Base-by-base conservation (phyloP, 192 early-diverging fungal species). In the Coemansia sp. region DNA sequence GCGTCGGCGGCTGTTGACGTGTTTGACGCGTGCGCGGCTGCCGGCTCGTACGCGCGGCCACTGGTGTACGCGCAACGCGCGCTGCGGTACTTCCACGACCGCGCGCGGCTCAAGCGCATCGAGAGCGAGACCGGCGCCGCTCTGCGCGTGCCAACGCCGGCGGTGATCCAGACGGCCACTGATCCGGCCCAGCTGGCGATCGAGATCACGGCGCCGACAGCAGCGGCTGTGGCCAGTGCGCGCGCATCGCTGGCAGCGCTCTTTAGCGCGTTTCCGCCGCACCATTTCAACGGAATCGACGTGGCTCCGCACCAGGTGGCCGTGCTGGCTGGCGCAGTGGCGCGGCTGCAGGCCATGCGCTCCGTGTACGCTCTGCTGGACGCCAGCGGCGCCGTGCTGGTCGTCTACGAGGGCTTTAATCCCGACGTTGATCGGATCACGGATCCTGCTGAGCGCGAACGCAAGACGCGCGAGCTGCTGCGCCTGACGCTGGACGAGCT, bases 221-320 rank as follows among this genome's bases (percentile, higher is more conserved):
- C 80, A 8, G 53, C 53, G 15, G 82, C 90, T 26, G 85, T 84
- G 3, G 86, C 89, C 21, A 77, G 87, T 12, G 91, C 91, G 4
- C 74, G 80, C 21, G 64, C 81, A 11, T 86, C 86, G 24, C 76
- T 87, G 22, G 62, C 56, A 3, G 71, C 66, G 21, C 77, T 86
- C 41, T 70, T 88, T 58, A 83, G 74, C 53, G 83, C 76, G 36
- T 81, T 84, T 78, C 68, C 76, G 24, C 84, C 85, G 9, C 67
- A 48, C 44, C 70, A 82, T 68, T 89, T 93, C 61, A 81, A 80
- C 40, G 76, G 82, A 39, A 87, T 90, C 36, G 82, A 87, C 17
- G 84, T 98, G 33, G 91, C 93, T 40, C 86, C 86, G 36, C 86
- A 88, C 24, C 66, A 95, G 48, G 91, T 93, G 70, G 70, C 85